These are phyloP conservation scores for Phytopythium kandeliae DNA, from an alignment of 352 stramenopile genomes.

Conservation along the genomic window DNA sequence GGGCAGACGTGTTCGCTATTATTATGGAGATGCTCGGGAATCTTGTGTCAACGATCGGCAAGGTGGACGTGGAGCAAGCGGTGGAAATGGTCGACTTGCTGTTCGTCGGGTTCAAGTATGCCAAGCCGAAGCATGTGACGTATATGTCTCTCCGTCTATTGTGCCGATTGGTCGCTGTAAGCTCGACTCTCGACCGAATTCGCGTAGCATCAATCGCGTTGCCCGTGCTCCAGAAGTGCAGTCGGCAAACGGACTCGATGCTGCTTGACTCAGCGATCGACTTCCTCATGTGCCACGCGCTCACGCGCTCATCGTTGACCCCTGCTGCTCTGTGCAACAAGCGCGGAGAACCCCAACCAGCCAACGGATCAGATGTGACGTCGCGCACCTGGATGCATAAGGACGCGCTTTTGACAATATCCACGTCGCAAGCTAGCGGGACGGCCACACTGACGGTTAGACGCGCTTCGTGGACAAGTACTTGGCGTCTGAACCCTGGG, in stretches of 20 bases:
- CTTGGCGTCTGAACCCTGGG: conserved; percentile 31
- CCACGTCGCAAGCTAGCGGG: conserved; percentile 13
- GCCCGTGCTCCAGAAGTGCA: conserved; percentile 43
- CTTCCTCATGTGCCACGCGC: conserved; percentile 72
- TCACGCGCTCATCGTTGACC: conserved; percentile 37
- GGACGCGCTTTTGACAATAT: conserved; percentile 48
- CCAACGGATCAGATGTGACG: conserved; percentile 3
- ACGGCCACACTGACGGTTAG: conserved; percentile 39
- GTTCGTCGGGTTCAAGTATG: conserved; percentile 50
- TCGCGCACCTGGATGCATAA: conserved; percentile 48
- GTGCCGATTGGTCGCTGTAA: conserved; percentile 53
- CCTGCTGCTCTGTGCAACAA: conserved; percentile 28
- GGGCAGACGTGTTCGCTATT: conserved; percentile 49
- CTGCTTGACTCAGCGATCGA: conserved; percentile 67
- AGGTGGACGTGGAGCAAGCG: conserved; percentile 6
- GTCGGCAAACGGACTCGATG: conserved; percentile 28
- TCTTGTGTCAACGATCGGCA: conserved; percentile 21
- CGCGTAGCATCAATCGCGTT: conserved; percentile 40
- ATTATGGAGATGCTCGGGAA: conserved; percentile 68
- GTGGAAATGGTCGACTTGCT: conserved; percentile 38
- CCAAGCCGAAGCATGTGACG: conserved; percentile 44
- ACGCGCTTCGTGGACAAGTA: conserved; percentile 42
- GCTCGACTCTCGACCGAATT: conserved; percentile 28
- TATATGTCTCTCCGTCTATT: conserved; percentile 69
- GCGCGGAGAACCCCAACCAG: not conserved